phyloP scores from a whole-genome alignment of 225 moss, liverwort and hornwort genomes.

The Pseudoscleropodium purum region DNA sequence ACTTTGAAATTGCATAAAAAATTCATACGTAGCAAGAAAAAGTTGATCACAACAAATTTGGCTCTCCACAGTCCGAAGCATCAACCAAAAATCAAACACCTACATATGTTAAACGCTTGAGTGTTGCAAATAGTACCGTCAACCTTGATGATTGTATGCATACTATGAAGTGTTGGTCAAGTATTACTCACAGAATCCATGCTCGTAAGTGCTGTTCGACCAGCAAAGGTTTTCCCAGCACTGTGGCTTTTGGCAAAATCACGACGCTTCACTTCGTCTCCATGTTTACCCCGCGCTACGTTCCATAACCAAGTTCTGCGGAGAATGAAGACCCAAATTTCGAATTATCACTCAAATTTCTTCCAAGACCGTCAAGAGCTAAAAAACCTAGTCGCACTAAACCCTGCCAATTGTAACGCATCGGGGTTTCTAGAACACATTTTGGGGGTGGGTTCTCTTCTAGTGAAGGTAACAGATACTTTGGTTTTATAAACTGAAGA shows the following conservation, averaged over 20 bases:
- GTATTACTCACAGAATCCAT: slow-evolving; percentile 46
- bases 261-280: slow-evolving; percentile 74
- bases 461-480: background rate
- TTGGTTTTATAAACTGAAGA: background rate
- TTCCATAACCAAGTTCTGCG: slow-evolving; percentile 86
- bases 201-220: slow-evolving; percentile 58
- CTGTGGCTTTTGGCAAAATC: slow-evolving; percentile 79
- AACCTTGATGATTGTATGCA: background rate
- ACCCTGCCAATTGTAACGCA: background rate
- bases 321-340: background rate
- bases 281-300: slow-evolving; percentile 66
- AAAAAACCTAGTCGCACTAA: background rate
- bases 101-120: background rate
- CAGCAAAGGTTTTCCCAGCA: slow-evolving; percentile 84
- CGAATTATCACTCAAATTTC: background rate
- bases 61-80: background rate
- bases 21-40: background rate
- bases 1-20: background rate
- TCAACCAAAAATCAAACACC: background rate
- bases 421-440: background rate
- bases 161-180: background rate
- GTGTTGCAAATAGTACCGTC: background rate
- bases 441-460: background rate
- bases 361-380: background rate
- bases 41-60: background rate